Evolutionary conservation across 257 asterid species (phyloP), one percentile per base, ranked within the genome.

Genomic region (Fraxinus anomala): DNA sequence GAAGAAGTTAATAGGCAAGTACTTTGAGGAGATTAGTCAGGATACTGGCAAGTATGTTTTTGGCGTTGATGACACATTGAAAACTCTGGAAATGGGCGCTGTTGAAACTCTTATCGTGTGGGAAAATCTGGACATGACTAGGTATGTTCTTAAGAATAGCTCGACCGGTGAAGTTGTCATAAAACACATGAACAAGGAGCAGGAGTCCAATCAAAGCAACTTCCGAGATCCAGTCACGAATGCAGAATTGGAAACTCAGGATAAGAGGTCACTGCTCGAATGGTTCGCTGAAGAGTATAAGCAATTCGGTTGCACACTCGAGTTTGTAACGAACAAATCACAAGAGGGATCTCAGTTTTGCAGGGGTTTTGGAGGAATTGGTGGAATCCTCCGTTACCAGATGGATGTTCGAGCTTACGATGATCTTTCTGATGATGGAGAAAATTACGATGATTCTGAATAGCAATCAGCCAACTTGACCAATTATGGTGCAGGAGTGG

Each of bases 311-410:
- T 85, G 88, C 71, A 73, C 80, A 21, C 83, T 85, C 40, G 84
- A 82, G 34, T 82, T 85, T 16, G 85, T 84, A 23, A 81, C 88
- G 49, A 84, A 84, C n/a, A 84, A 84, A 69, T 85, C 88, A 1
- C 86, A 85, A 77, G 88, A 82, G 61, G 86, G 86, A 13, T 85
- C 86, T 79, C 86, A 76, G 81, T 85, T 85, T 79, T 85, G 88
- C 77, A 75, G 86, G 61, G 88, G 88, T 39, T 85, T 82, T 65
- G 86, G 88, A 73, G 88, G 88, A 44, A 82, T 85, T 40, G 88
- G 88, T 26, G 88, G 86, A 9, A 82, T 85, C 68, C 82, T 85
- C 13, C 88, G 88, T 11, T 85, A 85, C 68, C 86, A 79, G 80
- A 17, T 85, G 75, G 86, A 85, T 69, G 74, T 85, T 65, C 78